These are phyloP conservation scores for Cystobasidiopsis lactophilus DNA, from an alignment of 768 basidiomycete genomes.

Conservation along the genomic window DNA sequence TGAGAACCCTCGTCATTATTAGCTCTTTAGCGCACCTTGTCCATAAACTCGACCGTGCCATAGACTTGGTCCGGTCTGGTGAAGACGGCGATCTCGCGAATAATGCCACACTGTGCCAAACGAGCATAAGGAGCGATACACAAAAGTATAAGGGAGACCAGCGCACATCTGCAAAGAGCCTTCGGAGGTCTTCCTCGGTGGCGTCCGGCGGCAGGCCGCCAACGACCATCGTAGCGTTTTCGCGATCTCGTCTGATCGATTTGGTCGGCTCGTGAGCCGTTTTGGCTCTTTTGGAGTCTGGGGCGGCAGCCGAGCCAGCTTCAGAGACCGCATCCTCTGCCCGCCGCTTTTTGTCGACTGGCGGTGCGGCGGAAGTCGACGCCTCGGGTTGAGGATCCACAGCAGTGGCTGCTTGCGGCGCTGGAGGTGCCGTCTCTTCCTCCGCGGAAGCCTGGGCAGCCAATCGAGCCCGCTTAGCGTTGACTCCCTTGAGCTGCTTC, in stretches of 20 bases:
- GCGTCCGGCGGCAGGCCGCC: conserved; percentile 41
- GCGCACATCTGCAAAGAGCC: conserved; percentile 68
- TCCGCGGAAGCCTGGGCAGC: conserved; percentile 7
- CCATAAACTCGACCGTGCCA: conserved; percentile 71
- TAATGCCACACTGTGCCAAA: conserved; percentile 49
- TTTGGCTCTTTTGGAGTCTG: not conserved
- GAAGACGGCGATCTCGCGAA: conserved; percentile 67
- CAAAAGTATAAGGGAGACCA: not conserved
- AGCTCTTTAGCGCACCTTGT: conserved; percentile 30
- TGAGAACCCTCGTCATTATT: not conserved
- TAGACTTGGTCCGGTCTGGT: conserved; percentile 37
- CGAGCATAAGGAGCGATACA: not conserved
- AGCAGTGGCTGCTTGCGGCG: conserved; percentile 30
- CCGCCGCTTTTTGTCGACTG: not conserved
- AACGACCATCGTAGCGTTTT: conserved; percentile 79
- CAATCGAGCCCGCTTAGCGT: conserved; percentile 43
- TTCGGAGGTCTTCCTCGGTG: conserved; percentile 40
- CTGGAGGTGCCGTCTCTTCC: not conserved
- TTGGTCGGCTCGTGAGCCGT: not conserved
- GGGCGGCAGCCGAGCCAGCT: not conserved
- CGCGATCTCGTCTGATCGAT: conserved; percentile 43
- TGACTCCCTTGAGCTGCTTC: conserved; percentile 36
- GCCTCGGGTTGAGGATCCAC: conserved; percentile 25
- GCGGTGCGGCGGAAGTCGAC: not conserved
- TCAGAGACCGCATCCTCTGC: not conserved